phyloP scores from a whole-genome alignment of 163 green algal genomes.

The Trebouxiophyceae sp. region DNA sequence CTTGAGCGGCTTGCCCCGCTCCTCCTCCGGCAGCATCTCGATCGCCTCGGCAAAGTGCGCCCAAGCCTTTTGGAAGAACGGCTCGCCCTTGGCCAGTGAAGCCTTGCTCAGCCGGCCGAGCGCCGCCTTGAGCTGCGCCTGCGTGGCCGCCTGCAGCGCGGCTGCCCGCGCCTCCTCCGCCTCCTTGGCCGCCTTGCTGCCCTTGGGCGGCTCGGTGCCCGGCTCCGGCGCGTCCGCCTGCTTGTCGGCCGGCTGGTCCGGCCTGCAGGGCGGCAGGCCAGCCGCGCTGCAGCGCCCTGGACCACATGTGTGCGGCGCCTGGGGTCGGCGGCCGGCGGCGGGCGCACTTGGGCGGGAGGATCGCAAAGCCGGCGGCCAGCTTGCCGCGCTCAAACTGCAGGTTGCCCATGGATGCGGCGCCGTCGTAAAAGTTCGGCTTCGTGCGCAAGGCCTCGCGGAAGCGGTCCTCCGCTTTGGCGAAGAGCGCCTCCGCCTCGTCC shows the following conservation, averaged over 20 bases:
- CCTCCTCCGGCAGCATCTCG: slow-evolving; percentile 34
- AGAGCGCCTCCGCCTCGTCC: slow-evolving; percentile 18
- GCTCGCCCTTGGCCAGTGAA: slow-evolving; percentile 14
- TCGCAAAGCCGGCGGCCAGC: slow-evolving; percentile 28
- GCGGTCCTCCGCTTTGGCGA: slow-evolving; percentile 37
- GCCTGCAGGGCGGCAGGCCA: no score
- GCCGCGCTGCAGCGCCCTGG: no score
- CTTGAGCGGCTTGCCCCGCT: slow-evolving; percentile 33
- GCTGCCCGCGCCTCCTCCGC: neutral
- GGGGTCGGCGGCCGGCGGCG: no score
- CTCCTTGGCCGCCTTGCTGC: neutral
- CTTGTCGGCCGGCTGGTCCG: neutral
- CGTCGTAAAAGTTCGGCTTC: slow-evolving; percentile 69
- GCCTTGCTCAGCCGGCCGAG: neutral
- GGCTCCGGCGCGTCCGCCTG: neutral
- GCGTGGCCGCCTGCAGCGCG: neutral
- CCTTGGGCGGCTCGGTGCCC: neutral
- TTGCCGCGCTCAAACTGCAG: slow-evolving; percentile 76
- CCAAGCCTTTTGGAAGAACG: slow-evolving; percentile 26
- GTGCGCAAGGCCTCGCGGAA: slow-evolving; percentile 54
- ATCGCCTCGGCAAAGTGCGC: slow-evolving; percentile 14
- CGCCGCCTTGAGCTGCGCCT: neutral
- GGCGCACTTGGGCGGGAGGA: neutral
- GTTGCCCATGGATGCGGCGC: slow-evolving; percentile 39
- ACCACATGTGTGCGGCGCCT: no score